Evolutionary conservation across 192 early-diverging fungal species (phyloP).

Genomic region (Bifiguratus adelaidae): DNA sequence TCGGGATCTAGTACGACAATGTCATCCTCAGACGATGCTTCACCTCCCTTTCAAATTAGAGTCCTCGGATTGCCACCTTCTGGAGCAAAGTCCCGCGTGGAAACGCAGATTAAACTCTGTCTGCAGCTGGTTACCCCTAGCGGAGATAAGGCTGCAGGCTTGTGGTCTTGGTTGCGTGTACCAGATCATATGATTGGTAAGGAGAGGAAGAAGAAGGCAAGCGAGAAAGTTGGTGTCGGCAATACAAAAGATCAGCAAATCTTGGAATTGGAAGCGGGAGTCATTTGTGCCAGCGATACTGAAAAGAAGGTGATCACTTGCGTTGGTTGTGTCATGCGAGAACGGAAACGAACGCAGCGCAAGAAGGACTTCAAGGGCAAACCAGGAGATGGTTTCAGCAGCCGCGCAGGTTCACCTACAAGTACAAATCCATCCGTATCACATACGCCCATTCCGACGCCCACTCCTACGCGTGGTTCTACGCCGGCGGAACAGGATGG

Average conservation of each 20-base stretch:
- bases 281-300: conserved; percentile 79
- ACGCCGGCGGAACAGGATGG: conserved; percentile 8
- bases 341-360: conserved; percentile 63
- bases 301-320: conserved; percentile 70
- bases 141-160: conserved; percentile 55
- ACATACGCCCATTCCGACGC: conserved; percentile 3
- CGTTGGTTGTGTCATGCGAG: conserved; percentile 72
- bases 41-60: neutral
- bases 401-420: too few species aligned
- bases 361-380: conserved; percentile 41
- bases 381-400: conserved; percentile 5
- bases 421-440: too few species aligned
- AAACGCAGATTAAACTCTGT: conserved; percentile 91
- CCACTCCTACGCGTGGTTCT: conserved; percentile 2
- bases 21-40: too few species aligned
- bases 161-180: conserved; percentile 78
- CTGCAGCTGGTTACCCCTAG: conserved; percentile 63
- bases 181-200: conserved; percentile 77
- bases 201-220: conserved; percentile 45
- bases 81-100: conserved; percentile 80
- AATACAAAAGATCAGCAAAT: conserved; percentile 31
- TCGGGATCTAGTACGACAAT: too few species aligned
- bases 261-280: conserved; percentile 67
- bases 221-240: conserved; percentile 10
- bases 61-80: conserved; percentile 31